These are phyloP conservation scores for Lactifluus echinatus DNA, from an alignment of 768 basidiomycete genomes.

Conservation along the genomic window DNA sequence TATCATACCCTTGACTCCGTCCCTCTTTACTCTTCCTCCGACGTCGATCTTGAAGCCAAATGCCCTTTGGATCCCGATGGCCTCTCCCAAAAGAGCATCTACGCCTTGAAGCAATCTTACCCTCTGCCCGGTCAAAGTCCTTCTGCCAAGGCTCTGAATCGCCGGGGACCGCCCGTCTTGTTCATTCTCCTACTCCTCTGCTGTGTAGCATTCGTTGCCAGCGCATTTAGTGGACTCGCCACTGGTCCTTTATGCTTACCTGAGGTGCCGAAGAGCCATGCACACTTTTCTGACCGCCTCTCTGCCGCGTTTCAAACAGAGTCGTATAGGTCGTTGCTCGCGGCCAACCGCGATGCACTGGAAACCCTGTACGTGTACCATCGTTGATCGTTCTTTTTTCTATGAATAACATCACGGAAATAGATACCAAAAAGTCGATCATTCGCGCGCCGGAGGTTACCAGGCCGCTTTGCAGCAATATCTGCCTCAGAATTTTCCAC, in stretches of 20 bases:
- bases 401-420: neutral
- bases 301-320: neutral
- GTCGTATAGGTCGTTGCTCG: neutral
- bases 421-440: neutral
- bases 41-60: conserved; percentile 2
- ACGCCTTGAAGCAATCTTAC: neutral
- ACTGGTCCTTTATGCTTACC: neutral
- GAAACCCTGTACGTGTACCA: neutral
- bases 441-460: neutral
- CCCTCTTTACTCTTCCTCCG: neutral
- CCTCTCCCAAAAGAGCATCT: neutral
- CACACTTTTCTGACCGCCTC: neutral
- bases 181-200: neutral
- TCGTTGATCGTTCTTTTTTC: neutral
- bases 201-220: conserved; percentile 1
- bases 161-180: neutral
- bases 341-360: too few species aligned
- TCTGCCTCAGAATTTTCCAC: neutral
- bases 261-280: neutral
- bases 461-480: neutral
- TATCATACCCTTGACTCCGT: conserved; percentile 2
- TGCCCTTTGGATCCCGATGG: neutral
- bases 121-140: neutral
- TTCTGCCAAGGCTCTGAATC: neutral
- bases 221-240: neutral